A percentile compares a stretch with the other conserved stretches of the same genome.
These are phyloP conservation scores for Sporobolus alterniflorus DNA, from an alignment of 202 grass and related monocot genomes.

Conservation along the genomic window DNA sequence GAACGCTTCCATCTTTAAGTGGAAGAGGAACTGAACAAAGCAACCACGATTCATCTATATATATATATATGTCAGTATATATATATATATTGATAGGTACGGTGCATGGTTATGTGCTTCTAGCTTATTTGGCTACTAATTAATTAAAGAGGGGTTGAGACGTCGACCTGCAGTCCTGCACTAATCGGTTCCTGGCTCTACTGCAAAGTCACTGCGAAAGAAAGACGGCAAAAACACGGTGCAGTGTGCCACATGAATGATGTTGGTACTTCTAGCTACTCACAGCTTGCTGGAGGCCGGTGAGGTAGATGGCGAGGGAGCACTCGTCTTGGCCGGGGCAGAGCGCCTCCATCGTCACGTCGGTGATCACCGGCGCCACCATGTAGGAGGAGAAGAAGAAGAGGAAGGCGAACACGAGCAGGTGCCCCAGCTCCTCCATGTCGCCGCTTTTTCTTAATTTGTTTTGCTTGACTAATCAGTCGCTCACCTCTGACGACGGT, in stretches of 20 bases:
- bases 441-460: not conserved
- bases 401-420: conserved; percentile 81
- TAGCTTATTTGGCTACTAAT: not conserved
- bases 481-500: not conserved
- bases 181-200: not conserved
- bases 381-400: conserved; percentile 61
- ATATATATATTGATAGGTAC: not conserved
- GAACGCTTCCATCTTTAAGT: not conserved
- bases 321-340: conserved; percentile 87
- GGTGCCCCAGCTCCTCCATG: conserved; percentile 64
- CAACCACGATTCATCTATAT: not conserved
- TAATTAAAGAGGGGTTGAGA: not conserved
- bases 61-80: not conserved
- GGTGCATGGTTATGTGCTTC: not conserved
- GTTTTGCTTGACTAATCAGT: not conserved
- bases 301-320: conserved; percentile 93
- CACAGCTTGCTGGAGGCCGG: conserved; percentile 87
- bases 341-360: conserved; percentile 81
- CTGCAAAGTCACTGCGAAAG: not conserved
- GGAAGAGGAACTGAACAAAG: not conserved
- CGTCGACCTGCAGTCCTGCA: not conserved
- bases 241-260: not conserved
- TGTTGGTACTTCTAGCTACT: not conserved
- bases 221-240: not conserved
- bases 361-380: conserved; percentile 69